Base-by-base conservation (phyloP, 257 asterid genomes). In the Solanum pennellii region DNA sequence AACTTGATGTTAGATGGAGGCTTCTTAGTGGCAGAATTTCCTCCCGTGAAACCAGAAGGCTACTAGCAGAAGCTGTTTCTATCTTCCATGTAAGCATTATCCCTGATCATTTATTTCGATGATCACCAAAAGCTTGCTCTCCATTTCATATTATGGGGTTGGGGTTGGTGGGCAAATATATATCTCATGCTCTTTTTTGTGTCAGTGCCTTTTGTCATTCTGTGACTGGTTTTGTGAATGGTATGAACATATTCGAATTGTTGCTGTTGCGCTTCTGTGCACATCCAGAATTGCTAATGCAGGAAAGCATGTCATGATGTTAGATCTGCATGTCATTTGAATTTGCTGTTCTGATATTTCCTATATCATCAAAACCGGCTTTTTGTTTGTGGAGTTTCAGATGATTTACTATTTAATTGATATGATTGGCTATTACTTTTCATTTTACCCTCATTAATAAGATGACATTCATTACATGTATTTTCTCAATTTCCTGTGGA, bases 41-140 rank as follows among this genome's bases (percentile, higher is more conserved):
- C 49, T 92, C 97, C 88, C 95, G 98, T 45, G 99, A 97, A 92
- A 92, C 96, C 89, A 92, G 98, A 88, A 90, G 89, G 83, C 89
- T 97, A 89, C 92, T 97, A 52, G 94, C 99, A 3, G 96, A 97
- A 90, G 99, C 99, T 44, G 99, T 97, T 45, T 94, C 98, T 11
- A 94, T 97, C 91, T 97, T 97, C 92, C 99, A 97, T 93, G 99
- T 96, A 91, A 92, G 98, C 84, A 16, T 74, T 49, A 23, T 31
- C 79, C 59, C 73, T 73, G 18, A 14, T 83, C 27, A 37, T 69
- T 62, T 62, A 71, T 73, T 83, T 75, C 44, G 52, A 45, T 8
- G 85, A 25, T 86, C 42, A 79, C 33, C 44, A 82, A 29, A 82
- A 82, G 85, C 44, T 47, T 47, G 85, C 69, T 47, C 69, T 29